These are phyloP conservation scores for Colletotrichum tamarilloi DNA, from an alignment of 2,329 filamentous ascomycete genomes.

Conservation along the genomic window DNA sequence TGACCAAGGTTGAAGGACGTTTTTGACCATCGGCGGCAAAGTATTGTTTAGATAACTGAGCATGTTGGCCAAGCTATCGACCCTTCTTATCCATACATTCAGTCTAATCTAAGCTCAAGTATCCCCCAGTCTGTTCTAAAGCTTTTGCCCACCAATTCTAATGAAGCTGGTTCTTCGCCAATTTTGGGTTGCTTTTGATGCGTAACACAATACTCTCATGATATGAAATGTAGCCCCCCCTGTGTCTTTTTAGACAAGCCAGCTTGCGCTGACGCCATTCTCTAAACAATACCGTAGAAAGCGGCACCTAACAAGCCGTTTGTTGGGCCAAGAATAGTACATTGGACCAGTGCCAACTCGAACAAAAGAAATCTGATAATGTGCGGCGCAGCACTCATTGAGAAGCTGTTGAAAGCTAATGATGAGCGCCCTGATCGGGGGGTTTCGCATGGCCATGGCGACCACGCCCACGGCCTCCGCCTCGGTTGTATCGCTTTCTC, in stretches of 20 bases:
- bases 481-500: constrained; percentile 1
- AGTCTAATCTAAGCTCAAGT: constrained; percentile 7
- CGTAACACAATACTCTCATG: not conserved
- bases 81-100: constrained; percentile 11
- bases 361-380: not conserved
- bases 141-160: not conserved
- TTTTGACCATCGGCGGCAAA: not conserved
- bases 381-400: not conserved
- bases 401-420: not conserved
- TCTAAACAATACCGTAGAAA: constrained; percentile 1
- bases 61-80: constrained; percentile 1
- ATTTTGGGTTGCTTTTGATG: not conserved
- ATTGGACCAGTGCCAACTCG: too few species aligned
- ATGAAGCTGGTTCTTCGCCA: constrained; percentile 1
- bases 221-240: not conserved
- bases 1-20: not conserved
- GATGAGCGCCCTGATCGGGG: not conserved
- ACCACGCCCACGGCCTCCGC: constrained; percentile 21
- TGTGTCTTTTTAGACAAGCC: not conserved
- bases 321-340: not conserved
- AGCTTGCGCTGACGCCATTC: not conserved
- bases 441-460: not conserved
- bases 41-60: not conserved
- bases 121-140: constrained; percentile 1
- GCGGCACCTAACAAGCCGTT: not conserved